A percentile compares a stretch with the other conserved stretches of the same genome.
phyloP scores from a whole-genome alignment of 1,139 yeast species.

The Saccharomyces hybrid region DNA sequence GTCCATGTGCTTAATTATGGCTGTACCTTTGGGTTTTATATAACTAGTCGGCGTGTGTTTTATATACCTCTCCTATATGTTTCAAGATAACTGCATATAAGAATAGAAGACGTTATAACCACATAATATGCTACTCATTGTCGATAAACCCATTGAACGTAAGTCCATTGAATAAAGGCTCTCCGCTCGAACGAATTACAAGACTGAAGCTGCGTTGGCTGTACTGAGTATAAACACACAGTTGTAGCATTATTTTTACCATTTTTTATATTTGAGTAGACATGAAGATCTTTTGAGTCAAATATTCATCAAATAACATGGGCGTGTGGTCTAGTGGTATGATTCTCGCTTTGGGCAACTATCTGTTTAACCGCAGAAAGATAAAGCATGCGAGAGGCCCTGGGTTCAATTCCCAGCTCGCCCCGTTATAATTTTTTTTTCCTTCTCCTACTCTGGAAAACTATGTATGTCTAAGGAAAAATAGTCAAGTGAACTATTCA shows the following conservation, averaged over 20 bases:
- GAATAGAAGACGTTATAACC: background rate
- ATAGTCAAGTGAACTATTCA: too few relatives aligned
- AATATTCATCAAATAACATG: background rate
- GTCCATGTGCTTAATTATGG: too few relatives aligned
- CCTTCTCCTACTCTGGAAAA: background rate
- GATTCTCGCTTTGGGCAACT: constrained; percentile 9
- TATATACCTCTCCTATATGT: too few relatives aligned
- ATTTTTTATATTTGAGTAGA: background rate
- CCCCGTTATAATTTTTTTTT: constrained; percentile 16
- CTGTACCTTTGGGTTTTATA: too few relatives aligned
- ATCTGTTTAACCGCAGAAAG: background rate
- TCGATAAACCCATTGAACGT: background rate
- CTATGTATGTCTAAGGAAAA: background rate
- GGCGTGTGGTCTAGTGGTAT: constrained; percentile 10
- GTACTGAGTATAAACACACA: background rate
- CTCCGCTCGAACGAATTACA: background rate
- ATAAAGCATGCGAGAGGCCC: constrained; percentile 9
- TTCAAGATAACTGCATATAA: background rate
- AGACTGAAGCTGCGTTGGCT: background rate
- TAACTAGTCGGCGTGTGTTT: too few relatives aligned
- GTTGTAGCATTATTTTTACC: background rate
- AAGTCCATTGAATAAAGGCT: background rate
- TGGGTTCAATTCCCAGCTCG: constrained; percentile 31
- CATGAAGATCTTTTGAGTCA: background rate
- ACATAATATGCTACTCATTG: background rate